Evolutionary conservation across 352 stramenopile species (phyloP), one percentile per base, ranked within the genome.

Genomic region (Pythium rishiriense): DNA sequence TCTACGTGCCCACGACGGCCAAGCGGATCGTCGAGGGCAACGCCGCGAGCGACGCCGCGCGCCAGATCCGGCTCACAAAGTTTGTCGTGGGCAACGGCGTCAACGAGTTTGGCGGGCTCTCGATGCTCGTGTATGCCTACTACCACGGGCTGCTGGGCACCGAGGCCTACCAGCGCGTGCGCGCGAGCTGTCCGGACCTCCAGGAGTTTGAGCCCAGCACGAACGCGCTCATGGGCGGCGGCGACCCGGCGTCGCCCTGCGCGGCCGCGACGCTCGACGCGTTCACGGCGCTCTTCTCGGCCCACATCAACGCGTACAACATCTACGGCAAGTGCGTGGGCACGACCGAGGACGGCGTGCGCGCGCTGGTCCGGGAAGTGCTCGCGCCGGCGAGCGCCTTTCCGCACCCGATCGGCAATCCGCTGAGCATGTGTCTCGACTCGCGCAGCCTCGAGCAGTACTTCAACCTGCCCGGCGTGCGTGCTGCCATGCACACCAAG

Each of bases 61-160:
- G 65, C 19, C 62, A 55, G 14, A 85, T 96, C 62, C 83, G 90
- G 31, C 68, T 98, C 24, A 90, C 88, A 66, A 96, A 96, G 58
- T 96, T 97, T 57, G 90, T 94, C 12, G 87, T 98, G 41, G 77
- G 79, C 41, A 85, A 88, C 39, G 82, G 81, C 43, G 74, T 88
- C 37, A 89, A 90, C 68, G 82, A 90, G 59, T 87, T 77, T 48
- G 54, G 71, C 39, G 73, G 72, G 26, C 69, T 90, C 12, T 87
- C 85, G 10, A 76, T 77, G 22, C 64, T 91, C 14, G 70, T 91
- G 41, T 93, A 87, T 64, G 81, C 85, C 28, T 93, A 94, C 68
- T 90, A 86, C 49, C 87, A 95, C 66, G 83, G 84, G 8, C 55
- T 94, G 12, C n/a, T 94, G 29, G 85, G 79, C 59, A 88, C 78